phyloP scores from a whole-genome alignment of 164 flowering plant species.

The Magnolia officinalis region DNA sequence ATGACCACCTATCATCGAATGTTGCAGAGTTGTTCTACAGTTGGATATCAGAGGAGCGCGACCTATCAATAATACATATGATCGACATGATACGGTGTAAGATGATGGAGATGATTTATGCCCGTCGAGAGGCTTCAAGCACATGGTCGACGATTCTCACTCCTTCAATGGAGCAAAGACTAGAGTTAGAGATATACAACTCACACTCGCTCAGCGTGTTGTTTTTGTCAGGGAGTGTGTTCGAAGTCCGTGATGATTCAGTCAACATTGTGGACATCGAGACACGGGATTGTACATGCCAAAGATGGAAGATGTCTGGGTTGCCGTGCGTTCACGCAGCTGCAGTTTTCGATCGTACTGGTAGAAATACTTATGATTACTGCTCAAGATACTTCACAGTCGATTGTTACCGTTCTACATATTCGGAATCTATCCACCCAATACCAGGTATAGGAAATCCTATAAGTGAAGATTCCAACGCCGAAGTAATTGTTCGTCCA shows the following conservation, averaged over 20 bases:
- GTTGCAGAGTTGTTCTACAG: constrained; percentile 51
- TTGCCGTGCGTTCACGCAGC: constrained; percentile 67
- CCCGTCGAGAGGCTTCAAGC: constrained; percentile 10
- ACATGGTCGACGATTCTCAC: constrained; percentile 47
- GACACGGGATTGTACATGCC: constrained; percentile 48
- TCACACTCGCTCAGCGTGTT: constrained; percentile 41
- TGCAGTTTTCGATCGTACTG: constrained; percentile 46
- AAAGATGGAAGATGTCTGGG: constrained; percentile 48
- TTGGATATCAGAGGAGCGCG: constrained; percentile 7
- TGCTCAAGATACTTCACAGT: constrained; percentile 46
- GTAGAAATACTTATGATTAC: constrained; percentile 38
- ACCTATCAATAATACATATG: constrained; percentile 7
- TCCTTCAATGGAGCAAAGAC: constrained; percentile 46
- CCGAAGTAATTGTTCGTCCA: constrained; percentile 44
- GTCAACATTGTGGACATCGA: constrained; percentile 42
- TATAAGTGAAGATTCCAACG: constrained; percentile 15
- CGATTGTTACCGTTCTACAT: constrained; percentile 36
- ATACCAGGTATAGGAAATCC: constrained; percentile 22
- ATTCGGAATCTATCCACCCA: constrained; percentile 46
- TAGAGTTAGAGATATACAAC: constrained; percentile 35
- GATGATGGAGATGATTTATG: constrained; percentile 12
- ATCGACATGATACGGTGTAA: constrained; percentile 6
- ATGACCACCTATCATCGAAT: constrained; percentile 68
- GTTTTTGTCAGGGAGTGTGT: constrained; percentile 42
- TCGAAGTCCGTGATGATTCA: constrained; percentile 47